Percentiles rank a stretch among this genome's conserved stretches.
phyloP scores from a whole-genome alignment of 257 asterid species.

The Lycium ferocissimum region DNA sequence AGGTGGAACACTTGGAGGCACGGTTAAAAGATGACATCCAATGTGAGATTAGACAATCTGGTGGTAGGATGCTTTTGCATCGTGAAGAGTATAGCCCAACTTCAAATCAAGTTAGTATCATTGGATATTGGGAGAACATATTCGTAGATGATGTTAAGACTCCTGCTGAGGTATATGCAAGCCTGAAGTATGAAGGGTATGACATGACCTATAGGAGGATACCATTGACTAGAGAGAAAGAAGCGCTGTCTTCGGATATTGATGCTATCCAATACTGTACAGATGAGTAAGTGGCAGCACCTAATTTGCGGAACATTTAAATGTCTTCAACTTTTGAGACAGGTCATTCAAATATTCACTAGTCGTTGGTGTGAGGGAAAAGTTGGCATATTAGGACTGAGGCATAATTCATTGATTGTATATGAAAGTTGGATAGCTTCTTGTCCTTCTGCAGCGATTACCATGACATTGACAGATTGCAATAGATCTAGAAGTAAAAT shows the following conservation, averaged over 20 bases:
- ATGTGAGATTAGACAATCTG: conserved; percentile 79
- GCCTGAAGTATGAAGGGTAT: conserved; percentile 69
- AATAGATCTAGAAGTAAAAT: conserved; percentile 9
- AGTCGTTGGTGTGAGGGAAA: conserved; percentile 10
- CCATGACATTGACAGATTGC: conserved; percentile 18
- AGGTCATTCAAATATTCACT: conserved; percentile 21
- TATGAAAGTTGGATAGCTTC: conserved; percentile 11
- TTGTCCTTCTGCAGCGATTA: conserved; percentile 16
- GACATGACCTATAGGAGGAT: conserved; percentile 77
- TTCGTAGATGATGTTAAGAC: conserved; percentile 85
- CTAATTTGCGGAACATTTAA: conserved; percentile 10
- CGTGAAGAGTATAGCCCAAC: conserved; percentile 95
- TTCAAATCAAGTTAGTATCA: conserved; percentile 74
- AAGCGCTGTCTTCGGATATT: conserved; percentile 87
- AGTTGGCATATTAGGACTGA: not conserved
- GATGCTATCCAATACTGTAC: conserved; percentile 92
- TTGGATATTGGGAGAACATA: conserved; percentile 98
- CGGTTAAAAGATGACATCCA: conserved; percentile 92
- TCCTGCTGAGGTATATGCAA: conserved; percentile 89
- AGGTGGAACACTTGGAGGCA: conserved; percentile 98
- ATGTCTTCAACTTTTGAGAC: conserved; percentile 23
- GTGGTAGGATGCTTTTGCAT: conserved; percentile 97
- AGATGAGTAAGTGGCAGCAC: conserved; percentile 72
- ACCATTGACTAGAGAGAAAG: conserved; percentile 97
- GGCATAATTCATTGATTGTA: not conserved